These are phyloP conservation scores for Boletus pseudopeckii DNA, from an alignment of 768 basidiomycete genomes.

Conservation along the genomic window DNA sequence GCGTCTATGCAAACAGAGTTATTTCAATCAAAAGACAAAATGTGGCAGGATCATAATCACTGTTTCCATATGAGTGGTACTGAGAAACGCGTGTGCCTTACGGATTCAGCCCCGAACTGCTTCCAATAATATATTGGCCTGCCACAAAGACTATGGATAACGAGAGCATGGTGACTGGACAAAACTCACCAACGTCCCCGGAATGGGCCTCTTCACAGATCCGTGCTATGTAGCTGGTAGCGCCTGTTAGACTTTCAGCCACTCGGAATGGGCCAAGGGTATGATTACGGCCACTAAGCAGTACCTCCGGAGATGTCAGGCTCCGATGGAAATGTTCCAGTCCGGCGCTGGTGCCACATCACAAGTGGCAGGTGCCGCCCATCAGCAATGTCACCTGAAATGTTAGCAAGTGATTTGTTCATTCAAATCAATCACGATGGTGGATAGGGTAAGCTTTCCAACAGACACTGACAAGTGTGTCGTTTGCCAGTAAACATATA, in stretches of 20 bases:
- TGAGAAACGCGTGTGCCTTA: not conserved
- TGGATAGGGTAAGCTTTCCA: no score
- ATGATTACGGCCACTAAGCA: not conserved
- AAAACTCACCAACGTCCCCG: not conserved
- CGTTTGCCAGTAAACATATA: no score
- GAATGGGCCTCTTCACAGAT: not conserved
- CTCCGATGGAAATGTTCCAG: not conserved
- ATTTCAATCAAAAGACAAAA: not conserved
- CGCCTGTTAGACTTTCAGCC: not conserved
- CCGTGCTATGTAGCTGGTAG: not conserved
- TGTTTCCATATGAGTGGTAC: conserved; percentile 2
- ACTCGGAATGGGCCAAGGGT: conserved; percentile 6
- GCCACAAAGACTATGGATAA: not conserved
- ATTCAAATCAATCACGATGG: no score
- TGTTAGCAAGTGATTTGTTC: no score
- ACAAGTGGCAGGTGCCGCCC: not conserved
- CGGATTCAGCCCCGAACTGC: not conserved
- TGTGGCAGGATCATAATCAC: not conserved
- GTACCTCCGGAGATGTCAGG: no score
- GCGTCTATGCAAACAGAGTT: conserved; percentile 3
- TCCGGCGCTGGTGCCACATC: not conserved
- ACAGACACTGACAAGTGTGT: no score
- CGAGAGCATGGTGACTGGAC: not conserved
- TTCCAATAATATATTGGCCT: not conserved
- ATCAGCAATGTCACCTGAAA: no score